Evolutionary conservation across 306 rosid genomes (phyloP), one percentile per base, ranked within the genome.

Genomic region (Begonia masoniana): DNA sequence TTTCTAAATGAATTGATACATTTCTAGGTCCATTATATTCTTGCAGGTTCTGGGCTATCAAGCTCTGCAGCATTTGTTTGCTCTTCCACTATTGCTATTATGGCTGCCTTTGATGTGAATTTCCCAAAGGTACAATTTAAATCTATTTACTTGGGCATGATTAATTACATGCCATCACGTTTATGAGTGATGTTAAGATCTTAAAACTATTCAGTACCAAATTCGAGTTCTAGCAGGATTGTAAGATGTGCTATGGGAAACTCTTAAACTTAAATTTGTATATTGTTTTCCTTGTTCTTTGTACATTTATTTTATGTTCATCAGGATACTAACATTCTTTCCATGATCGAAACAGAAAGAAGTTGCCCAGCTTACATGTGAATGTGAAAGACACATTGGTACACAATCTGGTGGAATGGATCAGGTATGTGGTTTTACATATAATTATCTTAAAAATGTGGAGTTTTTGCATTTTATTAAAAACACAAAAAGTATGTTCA

Each of bases 391-490:
- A 16, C 92, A 91, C 65, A 77, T 91, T 56, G 99, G 99, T 50
- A 91, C 94, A n/a, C 96, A 91, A 72, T 79, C 99, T 54, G 99
- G 99, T 57, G 99, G 99, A 62, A 91, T 91, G 99, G 99, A 91
- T 77, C 99, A 91, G 97, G 97, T 85, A 54, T 13, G 49, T 45
- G 15, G 14, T n/a, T 10, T 45, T 45, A 31, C 8, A 1, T 31
- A 5, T 31, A 6, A n/a, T n/a, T n/a, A n/a, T n/a, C n/a, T n/a
- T n/a, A n/a, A n/a, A n/a, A n/a, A n/a, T n/a, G n/a, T n/a, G n/a
- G n/a, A n/a, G n/a, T n/a, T n/a, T n/a, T n/a, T n/a, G n/a, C n/a
- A n/a, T n/a, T n/a, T n/a, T n/a, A n/a, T n/a, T n/a, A n/a, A n/a
- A n/a, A 31, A 31, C 39, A 31, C 39, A 31, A 7, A 31, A 31